These are phyloP conservation scores for Ophiocordyceps camponoti-rufipedis DNA, from an alignment of 2,329 filamentous ascomycete genomes.

Conservation along the genomic window DNA sequence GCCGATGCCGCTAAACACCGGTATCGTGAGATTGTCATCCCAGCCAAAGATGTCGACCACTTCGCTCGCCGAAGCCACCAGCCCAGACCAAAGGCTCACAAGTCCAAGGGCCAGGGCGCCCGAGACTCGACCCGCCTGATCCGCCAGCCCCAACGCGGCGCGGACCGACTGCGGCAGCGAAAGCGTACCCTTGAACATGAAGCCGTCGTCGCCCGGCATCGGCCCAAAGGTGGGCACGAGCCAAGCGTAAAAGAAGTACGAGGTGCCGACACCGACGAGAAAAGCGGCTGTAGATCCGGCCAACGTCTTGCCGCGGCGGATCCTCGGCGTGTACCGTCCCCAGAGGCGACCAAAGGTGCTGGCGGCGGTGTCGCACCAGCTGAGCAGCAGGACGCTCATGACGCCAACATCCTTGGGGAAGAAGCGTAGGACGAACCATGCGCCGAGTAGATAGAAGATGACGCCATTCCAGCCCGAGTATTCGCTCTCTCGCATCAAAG, in stretches of 20 bases:
- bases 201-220: slow-evolving; percentile 48
- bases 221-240: slow-evolving; percentile 51
- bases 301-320: slow-evolving; percentile 77
- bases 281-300: slow-evolving; percentile 79
- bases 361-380: slow-evolving; percentile 95
- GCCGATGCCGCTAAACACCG: slow-evolving; percentile 71
- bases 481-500: slow-evolving; percentile 93
- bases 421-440: slow-evolving; percentile 69
- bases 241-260: slow-evolving; percentile 75
- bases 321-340: slow-evolving; percentile 71
- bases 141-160: slow-evolving; percentile 40
- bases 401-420: slow-evolving; percentile 89
- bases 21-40: slow-evolving; percentile 97
- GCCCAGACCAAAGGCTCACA: slow-evolving; percentile 74
- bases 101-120: slow-evolving; percentile 58
- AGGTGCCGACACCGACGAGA: slow-evolving; percentile 63
- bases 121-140: slow-evolving; percentile 40
- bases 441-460: slow-evolving; percentile 86
- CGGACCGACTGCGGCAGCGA: slow-evolving; percentile 41
- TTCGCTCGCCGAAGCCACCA: slow-evolving; percentile 78
- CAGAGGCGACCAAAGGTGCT: slow-evolving; percentile 85
- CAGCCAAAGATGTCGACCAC: slow-evolving; percentile 80
- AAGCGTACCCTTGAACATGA: slow-evolving; percentile 65
- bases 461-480: slow-evolving; percentile 91
- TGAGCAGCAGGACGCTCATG: slow-evolving; percentile 75